Evolutionary conservation across 352 stramenopile genomes (phyloP).

Genomic region (Blastocystis sp.): DNA sequence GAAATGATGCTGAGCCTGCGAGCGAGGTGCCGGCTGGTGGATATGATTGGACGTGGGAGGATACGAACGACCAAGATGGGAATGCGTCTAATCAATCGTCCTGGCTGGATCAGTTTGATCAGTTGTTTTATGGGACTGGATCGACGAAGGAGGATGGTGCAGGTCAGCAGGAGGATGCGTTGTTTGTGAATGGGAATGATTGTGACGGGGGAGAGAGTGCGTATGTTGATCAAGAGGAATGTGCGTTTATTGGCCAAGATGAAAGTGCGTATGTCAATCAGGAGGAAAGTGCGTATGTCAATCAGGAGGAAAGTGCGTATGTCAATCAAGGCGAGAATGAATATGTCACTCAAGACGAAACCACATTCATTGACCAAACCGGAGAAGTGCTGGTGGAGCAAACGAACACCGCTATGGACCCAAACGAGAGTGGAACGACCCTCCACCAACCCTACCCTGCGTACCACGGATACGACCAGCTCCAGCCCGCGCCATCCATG

Average conservation of each 20-base stretch:
- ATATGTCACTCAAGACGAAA: too few relatives aligned
- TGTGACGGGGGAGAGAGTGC: background rate
- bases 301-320: too few relatives aligned
- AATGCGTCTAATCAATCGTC: background rate
- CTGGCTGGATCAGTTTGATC: constrained; percentile 21
- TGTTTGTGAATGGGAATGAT: too few relatives aligned
- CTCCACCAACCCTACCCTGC: background rate
- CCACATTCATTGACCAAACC: too few relatives aligned
- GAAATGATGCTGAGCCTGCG: background rate
- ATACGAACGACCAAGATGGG: background rate
- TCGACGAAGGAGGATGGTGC: background rate
- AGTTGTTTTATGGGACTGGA: constrained; percentile 14
- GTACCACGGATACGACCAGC: background rate
- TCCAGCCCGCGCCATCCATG: background rate
- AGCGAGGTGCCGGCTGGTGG: background rate
- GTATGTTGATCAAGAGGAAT: background rate
- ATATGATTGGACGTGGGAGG: constrained; percentile 42
- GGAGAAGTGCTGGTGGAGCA: too few relatives aligned
- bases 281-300: too few relatives aligned
- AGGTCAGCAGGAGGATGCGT: background rate
- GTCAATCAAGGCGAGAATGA: too few relatives aligned
- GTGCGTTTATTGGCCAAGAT: background rate
- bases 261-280: too few relatives aligned
- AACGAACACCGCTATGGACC: too few relatives aligned
- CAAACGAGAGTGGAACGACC: too few relatives aligned